Base-by-base conservation (phyloP, 192 early-diverging fungal species). In the Haplosporangium gracile region DNA sequence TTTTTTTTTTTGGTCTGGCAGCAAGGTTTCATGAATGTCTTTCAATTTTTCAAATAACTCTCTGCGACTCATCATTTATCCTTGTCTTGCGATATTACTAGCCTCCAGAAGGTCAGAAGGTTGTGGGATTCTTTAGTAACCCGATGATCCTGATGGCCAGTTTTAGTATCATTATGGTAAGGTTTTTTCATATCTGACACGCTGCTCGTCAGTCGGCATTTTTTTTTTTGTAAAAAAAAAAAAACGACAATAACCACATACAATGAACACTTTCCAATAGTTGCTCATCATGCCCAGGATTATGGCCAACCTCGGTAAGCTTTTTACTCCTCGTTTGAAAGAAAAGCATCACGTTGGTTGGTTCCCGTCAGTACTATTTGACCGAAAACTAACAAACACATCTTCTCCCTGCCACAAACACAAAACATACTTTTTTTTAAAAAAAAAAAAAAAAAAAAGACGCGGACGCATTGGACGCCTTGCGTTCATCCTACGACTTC, bases 61-160 rank as follows among this genome's bases (percentile, higher is more conserved):
- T 22, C 49, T 18, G 49, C 0, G 18, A 51, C 18, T 51, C 49
- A 49, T 5, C 47, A 51, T 51, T 16, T 49, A 11, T 63, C 11
- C 22, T 11, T 34, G 39, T 78, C 39, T 15, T 9, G 5, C 39
- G 15, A n/a, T 40, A 18, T 43, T 36, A 10, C 26, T 53, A 82
- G 81, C 74, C 81, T 6, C 81, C 75, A 72, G 81, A 82, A 38
- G 74, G 74, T 15, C 65, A 65, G 22, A 82, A 76, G 40, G 81
- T 82, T 7, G 75, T 68, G 2, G 74, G 81, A 5, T 82, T 68
- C 51, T 82, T 82, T 32, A 70, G 45, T 22, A 72, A 82, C 43
- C 81, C 81, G 2, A 82, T 82, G 81, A n/a, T 82, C 32, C 70
- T 82, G 16, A 43, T 82, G 81, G 70, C 81, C 11, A 76, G 81